Evolutionary conservation across 768 basidiomycete genomes (phyloP).

Genomic region (Kwoniella pini): DNA sequence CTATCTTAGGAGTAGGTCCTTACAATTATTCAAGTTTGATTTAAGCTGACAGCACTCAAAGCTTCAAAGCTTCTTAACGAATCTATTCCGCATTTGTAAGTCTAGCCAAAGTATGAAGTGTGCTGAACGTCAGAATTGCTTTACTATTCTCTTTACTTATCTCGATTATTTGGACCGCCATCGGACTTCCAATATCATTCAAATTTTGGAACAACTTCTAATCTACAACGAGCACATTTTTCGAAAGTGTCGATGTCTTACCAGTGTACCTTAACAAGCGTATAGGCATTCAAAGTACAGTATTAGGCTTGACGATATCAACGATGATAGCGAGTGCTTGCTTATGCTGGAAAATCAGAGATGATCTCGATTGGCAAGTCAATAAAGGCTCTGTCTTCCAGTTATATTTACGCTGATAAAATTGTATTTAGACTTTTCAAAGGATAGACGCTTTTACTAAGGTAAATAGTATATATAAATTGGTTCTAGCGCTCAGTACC

Average conservation of each 20-base stretch:
- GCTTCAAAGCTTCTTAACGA: conserved; percentile 16
- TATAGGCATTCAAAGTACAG: conserved; percentile 2
- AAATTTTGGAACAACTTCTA: conserved; percentile 7
- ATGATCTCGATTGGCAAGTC: conserved; percentile 18
- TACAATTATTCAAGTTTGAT: too few species aligned
- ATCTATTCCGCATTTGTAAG: conserved; percentile 17
- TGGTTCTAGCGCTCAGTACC: conserved; percentile 13
- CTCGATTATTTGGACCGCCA: conserved; percentile 14
- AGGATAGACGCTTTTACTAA: conserved; percentile 5
- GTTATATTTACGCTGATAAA: not conserved
- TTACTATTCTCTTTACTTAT: conserved; percentile 3
- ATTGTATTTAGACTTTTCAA: conserved; percentile 10
- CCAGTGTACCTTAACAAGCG: not conserved
- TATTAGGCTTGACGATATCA: not conserved
- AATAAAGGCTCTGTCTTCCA: not conserved
- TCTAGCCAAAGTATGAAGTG: not conserved
- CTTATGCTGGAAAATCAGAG: conserved; percentile 18
- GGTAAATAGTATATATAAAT: conserved; percentile 19
- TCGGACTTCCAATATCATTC: conserved; percentile 2
- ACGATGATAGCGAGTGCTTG: conserved; percentile 4
- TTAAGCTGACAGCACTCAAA: too few species aligned
- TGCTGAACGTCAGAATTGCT: conserved; percentile 2
- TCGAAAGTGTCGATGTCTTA: not conserved
- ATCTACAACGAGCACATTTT: not conserved
- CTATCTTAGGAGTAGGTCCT: conserved; percentile 12